Base-by-base conservation (phyloP, 345 rosid species). In the Salix dunnii region DNA sequence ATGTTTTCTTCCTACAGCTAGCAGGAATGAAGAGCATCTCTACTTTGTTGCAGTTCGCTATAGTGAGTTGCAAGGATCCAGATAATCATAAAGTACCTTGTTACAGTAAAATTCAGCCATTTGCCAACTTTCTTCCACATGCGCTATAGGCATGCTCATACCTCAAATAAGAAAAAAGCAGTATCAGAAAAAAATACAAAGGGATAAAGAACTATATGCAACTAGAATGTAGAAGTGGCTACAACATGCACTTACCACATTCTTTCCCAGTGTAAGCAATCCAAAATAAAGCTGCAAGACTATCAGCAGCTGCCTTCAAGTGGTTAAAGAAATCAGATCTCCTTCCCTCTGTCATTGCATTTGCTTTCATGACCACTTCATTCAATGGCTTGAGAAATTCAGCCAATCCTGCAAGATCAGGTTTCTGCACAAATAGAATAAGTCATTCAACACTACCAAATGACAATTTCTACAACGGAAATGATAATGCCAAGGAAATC, bases 91-190 rank as follows among this genome's bases (percentile, higher is more conserved):
- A 46, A 67, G 77, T 82, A 96, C 99, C 99, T 96, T 96, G 78
- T 96, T 96, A 78, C 79, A 91, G 89, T 96, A 96, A 88, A 96
- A 96, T 79, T 96, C 99, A 76, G 98, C 97, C 90, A 85, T 89
- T 82, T 96, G 97, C 99, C 98, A 96, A 83, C 98, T 91, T 82
- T 96, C 99, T 86, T 96, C 99, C 78, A 94, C 95, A 72, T 94
- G 97, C 60, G 97, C 97, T 30, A 88, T 90, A 48, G 99, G 99
- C 99, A 94, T 94, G 85, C 89, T 90, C 98, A 94, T 92, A 82
- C 99, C 99, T 94, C 80, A 63, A 84, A 86, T 33, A 55, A 64
- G 53, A 75, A 73, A 76, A 70, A 77, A 68, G 42, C 78, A 74
- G 62, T 14, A 43, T 36, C 64, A 61, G 6, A 63, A 33, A 55